Conservation (phyloP, 345 rosid genomes). For the Rhizophora mangle region DNA sequence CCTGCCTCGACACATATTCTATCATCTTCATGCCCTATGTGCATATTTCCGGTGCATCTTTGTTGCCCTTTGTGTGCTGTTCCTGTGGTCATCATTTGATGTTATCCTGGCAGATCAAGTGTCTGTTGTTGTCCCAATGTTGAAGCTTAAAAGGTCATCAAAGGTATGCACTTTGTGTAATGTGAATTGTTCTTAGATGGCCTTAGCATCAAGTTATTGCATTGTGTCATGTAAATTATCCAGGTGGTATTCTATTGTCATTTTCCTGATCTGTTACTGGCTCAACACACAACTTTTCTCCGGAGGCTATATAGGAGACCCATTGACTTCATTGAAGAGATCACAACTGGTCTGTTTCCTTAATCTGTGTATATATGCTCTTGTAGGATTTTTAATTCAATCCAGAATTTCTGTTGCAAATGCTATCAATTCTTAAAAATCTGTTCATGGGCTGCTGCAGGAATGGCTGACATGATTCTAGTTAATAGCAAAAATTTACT, state of each 20-base stretch:
- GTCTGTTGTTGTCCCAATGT: conserved; percentile 73
- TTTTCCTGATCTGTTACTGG: conserved; percentile 84
- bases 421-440: not conserved
- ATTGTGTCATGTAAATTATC: not conserved
- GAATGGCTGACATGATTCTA: conserved; percentile 86
- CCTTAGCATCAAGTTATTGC: not conserved
- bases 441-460: conserved; percentile 34
- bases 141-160: conserved; percentile 61
- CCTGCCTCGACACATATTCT: conserved; percentile 77
- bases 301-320: conserved; percentile 82
- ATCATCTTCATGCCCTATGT: conserved; percentile 77
- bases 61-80: conserved; percentile 69
- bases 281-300: conserved; percentile 68
- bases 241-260: conserved; percentile 95
- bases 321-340: conserved; percentile 72
- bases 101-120: conserved; percentile 80
- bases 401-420: not conserved
- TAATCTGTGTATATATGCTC: not conserved
- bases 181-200: conserved; percentile 1
- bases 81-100: conserved; percentile 74
- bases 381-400: not conserved
- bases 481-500: conserved; percentile 84
- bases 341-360: conserved; percentile 61
- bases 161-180: conserved; percentile 45
- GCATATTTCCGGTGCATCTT: conserved; percentile 82